Evolutionary conservation across 106 monocot species (phyloP), one percentile per base, ranked within the genome.

Genomic region (Chionographis japonica): DNA sequence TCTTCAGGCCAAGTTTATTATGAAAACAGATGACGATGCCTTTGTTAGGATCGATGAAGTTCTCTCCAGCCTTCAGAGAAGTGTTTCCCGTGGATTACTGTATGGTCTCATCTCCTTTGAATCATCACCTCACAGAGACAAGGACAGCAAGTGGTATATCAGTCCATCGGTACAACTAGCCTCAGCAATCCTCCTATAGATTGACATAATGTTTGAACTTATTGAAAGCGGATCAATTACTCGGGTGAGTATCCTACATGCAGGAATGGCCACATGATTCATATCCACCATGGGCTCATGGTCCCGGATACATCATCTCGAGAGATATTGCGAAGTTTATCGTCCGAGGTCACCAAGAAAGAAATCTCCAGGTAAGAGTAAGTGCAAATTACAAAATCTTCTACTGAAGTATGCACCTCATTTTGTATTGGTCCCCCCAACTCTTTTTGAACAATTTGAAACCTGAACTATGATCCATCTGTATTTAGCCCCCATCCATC

Each of bases 271-370:
- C 92, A 16, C 58, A 77, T 72, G 80, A 78, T 52, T 56, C 59
- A 12, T 92, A 97, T 76, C 95, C 95, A 58, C 92, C 95, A 43
- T 97, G 95, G 95, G 95, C 95, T 58, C 92, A 97, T 86, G 95
- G 95, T 62, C 92, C 95, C 49, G 95, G 95, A 68, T 97, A 97
- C 70, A 74, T 97, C 17, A 78, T 97, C 37, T 92, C 95, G 36
- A 72, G 76, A 54, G 92, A 97, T 68, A 89, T 97, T 75, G 95
- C 95, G 2, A 82, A 97, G 56, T 92, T 92, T 74, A 59, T 97
- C n/a, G 89, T 79, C 37, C 72, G 67, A n/a, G 92, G 92, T 46
- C 92, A 97, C 63, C 74, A 78, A 75, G 74, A 84, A 67, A 72
- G 73, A 64, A 73, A 72, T 65, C 91, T 95, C 70, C 85, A 83